These are phyloP conservation scores for Raffaelea albimanens DNA, from an alignment of 2,329 filamentous ascomycete species.

Conservation along the genomic window DNA sequence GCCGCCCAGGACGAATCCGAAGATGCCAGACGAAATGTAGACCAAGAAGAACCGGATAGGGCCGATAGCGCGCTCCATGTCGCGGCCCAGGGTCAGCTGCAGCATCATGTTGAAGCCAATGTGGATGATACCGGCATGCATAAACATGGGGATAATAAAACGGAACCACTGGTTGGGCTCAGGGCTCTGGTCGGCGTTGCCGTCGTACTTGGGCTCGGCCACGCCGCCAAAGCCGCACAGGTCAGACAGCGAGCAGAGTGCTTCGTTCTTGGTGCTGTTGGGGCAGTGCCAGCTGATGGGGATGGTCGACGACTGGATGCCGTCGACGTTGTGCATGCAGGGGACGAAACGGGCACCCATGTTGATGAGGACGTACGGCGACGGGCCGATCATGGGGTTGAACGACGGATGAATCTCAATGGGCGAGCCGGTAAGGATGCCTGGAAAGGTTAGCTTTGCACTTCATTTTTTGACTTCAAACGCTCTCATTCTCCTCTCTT, in stretches of 20 bases:
- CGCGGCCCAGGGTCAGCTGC: conserved; percentile 79
- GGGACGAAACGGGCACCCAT: conserved; percentile 90
- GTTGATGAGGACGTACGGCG: conserved; percentile 82
- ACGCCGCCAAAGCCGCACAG: conserved; percentile 79
- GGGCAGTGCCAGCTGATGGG: conserved; percentile 68
- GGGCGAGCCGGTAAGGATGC: conserved; percentile 54
- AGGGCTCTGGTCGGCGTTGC: conserved; percentile 37
- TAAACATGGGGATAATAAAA: conserved; percentile 91
- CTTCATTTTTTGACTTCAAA: no score
- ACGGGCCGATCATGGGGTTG: conserved; percentile 96
- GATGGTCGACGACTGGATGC: conserved; percentile 44
- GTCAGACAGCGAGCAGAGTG: conserved; percentile 63
- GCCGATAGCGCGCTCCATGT: conserved; percentile 89
- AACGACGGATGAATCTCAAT: conserved; percentile 76
- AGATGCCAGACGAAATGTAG: conserved; percentile 86
- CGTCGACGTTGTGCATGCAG: conserved; percentile 81
- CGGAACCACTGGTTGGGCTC: conserved; percentile 92
- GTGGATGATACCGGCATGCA: conserved; percentile 89
- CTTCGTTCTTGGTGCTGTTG: conserved; percentile 55
- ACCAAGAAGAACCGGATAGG: conserved; percentile 80
- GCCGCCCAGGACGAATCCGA: conserved; percentile 88
- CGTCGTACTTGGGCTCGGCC: conserved; percentile 54
- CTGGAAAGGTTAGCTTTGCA: not conserved
- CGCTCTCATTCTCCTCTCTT: conserved; percentile 16
- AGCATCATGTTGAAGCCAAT: conserved; percentile 93